Conservation (phyloP, 352 stramenopile species). For the Phytopythium sindhum region DNA sequence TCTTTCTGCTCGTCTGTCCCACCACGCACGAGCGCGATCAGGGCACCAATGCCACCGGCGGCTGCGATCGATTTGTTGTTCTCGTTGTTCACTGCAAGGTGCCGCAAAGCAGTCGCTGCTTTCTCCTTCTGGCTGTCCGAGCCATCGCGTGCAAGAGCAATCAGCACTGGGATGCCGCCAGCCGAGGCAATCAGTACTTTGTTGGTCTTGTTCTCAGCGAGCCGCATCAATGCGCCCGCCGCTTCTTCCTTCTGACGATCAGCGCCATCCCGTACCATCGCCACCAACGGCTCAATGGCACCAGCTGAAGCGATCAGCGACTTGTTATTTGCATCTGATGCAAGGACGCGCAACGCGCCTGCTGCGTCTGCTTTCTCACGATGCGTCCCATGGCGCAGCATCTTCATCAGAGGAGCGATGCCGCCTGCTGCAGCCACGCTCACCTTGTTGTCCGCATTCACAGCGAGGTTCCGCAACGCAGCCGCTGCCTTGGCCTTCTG, state of each 20-base stretch:
- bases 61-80: background rate
- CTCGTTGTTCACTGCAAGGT: background rate
- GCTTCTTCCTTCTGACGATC: constrained; percentile 1
- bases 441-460: background rate
- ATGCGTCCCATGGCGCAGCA: background rate
- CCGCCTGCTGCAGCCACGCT: background rate
- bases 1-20: background rate
- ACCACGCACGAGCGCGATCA: background rate
- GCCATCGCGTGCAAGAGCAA: background rate
- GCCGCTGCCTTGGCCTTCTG: constrained; percentile 1
- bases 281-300: constrained; percentile 4
- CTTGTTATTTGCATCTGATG: background rate
- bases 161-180: background rate
- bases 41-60: background rate
- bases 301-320: background rate
- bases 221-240: background rate
- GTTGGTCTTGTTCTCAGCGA: constrained; percentile 1
- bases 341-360: background rate
- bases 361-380: background rate
- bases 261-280: background rate
- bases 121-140: constrained; percentile 2
- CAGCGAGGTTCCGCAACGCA: background rate
- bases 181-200: background rate
- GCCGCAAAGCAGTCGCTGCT: background rate
- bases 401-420: background rate